Percentiles rank a stretch among this genome's conserved stretches.
Conservation (phyloP, 2,329 filamentous ascomycete species). For the Coniosporium tulheliwenetii region DNA sequence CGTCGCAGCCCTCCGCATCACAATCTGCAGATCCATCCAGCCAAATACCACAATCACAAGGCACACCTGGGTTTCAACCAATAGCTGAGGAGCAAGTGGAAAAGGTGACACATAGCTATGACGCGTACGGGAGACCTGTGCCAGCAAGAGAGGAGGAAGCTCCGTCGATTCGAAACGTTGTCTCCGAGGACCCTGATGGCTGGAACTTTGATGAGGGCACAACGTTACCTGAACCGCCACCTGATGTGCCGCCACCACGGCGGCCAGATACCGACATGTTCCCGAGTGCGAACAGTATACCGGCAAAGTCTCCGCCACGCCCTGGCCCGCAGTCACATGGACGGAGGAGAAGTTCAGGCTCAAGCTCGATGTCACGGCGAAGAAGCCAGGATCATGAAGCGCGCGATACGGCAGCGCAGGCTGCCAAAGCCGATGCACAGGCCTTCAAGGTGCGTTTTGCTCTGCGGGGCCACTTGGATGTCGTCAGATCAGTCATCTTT, state of each 20-base stretch:
- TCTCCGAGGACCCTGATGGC: conserved; percentile 46
- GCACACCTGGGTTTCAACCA: conserved; percentile 21
- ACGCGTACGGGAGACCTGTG: conserved; percentile 40
- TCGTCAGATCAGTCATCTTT: conserved; percentile 88
- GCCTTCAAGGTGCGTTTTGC: conserved; percentile 91
- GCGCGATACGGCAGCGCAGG: conserved; percentile 25
- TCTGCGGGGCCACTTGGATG: conserved; percentile 80
- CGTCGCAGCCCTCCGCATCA: neutral
- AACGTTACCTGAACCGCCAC: conserved; percentile 40
- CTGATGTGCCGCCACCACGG: conserved; percentile 37
- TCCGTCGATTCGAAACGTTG: conserved; percentile 18
- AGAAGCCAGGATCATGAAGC: conserved; percentile 46
- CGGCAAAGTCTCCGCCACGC: conserved; percentile 66
- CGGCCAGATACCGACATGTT: conserved; percentile 80
- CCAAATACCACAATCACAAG: conserved; percentile 8
- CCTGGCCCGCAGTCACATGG: conserved; percentile 45
- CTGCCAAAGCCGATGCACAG: conserved; percentile 46
- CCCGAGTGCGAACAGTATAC: conserved; percentile 60
- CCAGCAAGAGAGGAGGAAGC: conserved; percentile 25
- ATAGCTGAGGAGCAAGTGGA: conserved; percentile 40
- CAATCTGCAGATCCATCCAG: conserved; percentile 7
- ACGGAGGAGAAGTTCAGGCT: conserved; percentile 61
- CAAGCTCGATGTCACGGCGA: conserved; percentile 44
- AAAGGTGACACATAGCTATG: conserved; percentile 41
- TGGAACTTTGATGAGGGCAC: conserved; percentile 86